phyloP scores from a whole-genome alignment of 306 rosid genomes.

The Fagus sylvatica region DNA sequence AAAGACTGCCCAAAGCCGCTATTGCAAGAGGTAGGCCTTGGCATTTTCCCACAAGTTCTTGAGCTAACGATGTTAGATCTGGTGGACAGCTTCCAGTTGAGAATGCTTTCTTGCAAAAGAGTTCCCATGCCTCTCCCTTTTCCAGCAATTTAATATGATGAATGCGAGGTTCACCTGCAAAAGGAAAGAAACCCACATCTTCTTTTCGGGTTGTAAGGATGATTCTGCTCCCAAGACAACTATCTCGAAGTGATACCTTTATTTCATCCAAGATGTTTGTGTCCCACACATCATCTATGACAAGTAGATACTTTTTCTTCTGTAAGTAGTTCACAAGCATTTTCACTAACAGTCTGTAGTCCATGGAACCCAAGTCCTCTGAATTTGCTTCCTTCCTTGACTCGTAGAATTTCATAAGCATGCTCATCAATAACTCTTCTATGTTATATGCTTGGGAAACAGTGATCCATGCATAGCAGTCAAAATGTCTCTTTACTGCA shows the following conservation, averaged over 20 bases:
- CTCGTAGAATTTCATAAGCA: background rate
- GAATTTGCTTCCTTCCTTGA: background rate
- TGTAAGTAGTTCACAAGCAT: background rate
- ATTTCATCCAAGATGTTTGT: background rate
- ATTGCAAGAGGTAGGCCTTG: too few species aligned
- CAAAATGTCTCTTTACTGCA: background rate
- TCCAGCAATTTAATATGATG: background rate
- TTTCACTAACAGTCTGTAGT: background rate
- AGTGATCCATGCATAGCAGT: background rate
- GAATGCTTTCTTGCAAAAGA: too few species aligned
- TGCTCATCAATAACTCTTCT: background rate
- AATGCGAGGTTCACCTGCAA: background rate
- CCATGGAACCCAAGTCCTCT: background rate
- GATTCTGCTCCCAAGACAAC: background rate
- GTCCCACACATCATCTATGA: background rate
- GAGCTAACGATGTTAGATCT: too few species aligned
- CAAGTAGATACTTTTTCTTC: background rate
- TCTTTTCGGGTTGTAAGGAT: background rate
- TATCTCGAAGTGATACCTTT: background rate
- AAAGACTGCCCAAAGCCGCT: too few species aligned
- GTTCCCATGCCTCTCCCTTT: too few species aligned
- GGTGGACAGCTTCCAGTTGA: too few species aligned
- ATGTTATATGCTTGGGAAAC: background rate
- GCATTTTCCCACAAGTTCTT: too few species aligned
- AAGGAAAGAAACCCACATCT: background rate